Evolutionary conservation across 768 basidiomycete genomes (phyloP).

Genomic region (Collybia sordida): DNA sequence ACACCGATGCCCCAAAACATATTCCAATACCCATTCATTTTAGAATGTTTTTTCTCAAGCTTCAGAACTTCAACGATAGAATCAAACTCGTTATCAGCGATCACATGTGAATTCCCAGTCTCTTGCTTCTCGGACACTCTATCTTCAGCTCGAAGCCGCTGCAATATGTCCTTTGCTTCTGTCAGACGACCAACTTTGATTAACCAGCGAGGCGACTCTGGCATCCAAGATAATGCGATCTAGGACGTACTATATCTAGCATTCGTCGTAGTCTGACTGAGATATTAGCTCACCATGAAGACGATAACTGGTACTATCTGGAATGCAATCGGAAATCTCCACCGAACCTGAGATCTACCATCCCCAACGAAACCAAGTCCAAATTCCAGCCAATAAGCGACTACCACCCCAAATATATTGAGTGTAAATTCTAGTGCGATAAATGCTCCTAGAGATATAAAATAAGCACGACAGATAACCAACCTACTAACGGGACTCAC

Average conservation of each 20-base stretch:
- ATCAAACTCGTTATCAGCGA: constrained; percentile 31
- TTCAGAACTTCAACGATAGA: constrained; percentile 36
- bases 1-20: constrained; percentile 44
- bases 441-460: constrained; percentile 35
- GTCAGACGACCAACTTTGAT: constrained; percentile 36
- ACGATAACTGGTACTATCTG: constrained; percentile 38
- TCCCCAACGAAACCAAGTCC: constrained; percentile 43
- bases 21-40: constrained; percentile 40
- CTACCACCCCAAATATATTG: constrained; percentile 40
- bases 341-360: constrained; percentile 34
- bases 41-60: constrained; percentile 37
- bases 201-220: constrained; percentile 36
- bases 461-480: background rate
- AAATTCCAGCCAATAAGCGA: constrained; percentile 47
- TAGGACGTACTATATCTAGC: background rate
- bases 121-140: constrained; percentile 9
- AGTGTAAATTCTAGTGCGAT: constrained; percentile 44
- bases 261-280: background rate
- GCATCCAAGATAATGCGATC: constrained; percentile 37
- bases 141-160: constrained; percentile 29
- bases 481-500: constrained; percentile 6
- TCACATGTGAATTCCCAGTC: constrained; percentile 13
- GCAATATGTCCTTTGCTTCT: constrained; percentile 36
- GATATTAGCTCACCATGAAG: constrained; percentile 30
- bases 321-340: constrained; percentile 44